Evolutionary conservation across 2,329 filamentous ascomycete genomes (phyloP).

Genomic region (Botrytis aclada): DNA sequence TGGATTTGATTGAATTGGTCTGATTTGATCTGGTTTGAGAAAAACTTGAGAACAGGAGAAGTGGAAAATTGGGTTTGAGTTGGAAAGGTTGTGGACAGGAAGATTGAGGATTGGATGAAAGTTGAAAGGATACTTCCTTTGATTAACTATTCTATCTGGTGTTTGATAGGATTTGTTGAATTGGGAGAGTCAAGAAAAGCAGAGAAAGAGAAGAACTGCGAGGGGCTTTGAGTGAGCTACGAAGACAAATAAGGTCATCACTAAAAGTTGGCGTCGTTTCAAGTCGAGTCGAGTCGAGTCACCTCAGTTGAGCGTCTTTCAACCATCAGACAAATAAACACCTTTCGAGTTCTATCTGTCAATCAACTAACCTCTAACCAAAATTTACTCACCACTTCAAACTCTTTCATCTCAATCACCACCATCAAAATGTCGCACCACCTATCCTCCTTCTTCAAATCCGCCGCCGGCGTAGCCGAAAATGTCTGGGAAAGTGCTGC

Average conservation of each 20-base stretch:
- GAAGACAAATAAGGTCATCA: too few relatives aligned
- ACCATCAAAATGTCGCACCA: not conserved
- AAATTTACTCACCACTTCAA: not conserved
- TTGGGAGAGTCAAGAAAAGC: too few relatives aligned
- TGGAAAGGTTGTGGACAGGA: not conserved
- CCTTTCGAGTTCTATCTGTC: not conserved
- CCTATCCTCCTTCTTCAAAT: not conserved
- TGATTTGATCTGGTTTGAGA: too few relatives aligned
- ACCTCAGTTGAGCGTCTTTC: too few relatives aligned
- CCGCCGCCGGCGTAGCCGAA: not conserved
- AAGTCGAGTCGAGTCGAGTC: not conserved
- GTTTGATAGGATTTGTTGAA: not conserved
- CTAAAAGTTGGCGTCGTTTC: too few relatives aligned
- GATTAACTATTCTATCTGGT: too few relatives aligned
- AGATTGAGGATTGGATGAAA: not conserved
- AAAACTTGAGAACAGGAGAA: not conserved
- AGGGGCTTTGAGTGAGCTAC: too few relatives aligned
- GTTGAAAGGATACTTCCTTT: too few relatives aligned
- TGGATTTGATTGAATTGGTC: not conserved
- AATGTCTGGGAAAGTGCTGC: not conserved
- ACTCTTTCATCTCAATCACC: not conserved
- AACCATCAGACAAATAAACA: too few relatives aligned
- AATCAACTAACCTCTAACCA: not conserved
- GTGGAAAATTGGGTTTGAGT: too few relatives aligned
- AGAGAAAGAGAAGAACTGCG: too few relatives aligned